These are phyloP conservation scores for Priceomyces haplophilus DNA, from an alignment of 805 yeast genomes.

Conservation along the genomic window DNA sequence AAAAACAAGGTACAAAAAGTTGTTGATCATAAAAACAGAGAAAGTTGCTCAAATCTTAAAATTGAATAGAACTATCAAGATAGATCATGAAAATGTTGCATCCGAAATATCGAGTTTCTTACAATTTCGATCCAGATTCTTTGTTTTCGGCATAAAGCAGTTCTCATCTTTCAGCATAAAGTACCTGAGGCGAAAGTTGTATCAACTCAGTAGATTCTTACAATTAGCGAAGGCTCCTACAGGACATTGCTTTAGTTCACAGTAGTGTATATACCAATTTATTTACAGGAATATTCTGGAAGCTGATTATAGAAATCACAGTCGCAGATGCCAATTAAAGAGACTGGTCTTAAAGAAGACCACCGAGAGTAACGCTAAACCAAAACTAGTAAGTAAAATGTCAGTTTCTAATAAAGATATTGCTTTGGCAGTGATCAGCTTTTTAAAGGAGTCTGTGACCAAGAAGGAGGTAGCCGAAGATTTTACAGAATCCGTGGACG, in stretches of 20 bases:
- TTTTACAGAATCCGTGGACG: constrained; percentile 83
- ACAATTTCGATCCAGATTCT: constrained; percentile 44
- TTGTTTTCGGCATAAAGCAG: constrained; percentile 35
- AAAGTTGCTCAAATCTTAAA: constrained; percentile 39
- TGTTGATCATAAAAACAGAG: constrained; percentile 39
- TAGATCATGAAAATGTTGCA: constrained; percentile 60
- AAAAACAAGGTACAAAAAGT: constrained; percentile 45
- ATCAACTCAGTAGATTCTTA: constrained; percentile 3
- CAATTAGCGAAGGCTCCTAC: background rate
- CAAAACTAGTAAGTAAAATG: constrained; percentile 24
- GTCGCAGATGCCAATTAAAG: background rate
- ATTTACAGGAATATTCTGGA: constrained; percentile 1
- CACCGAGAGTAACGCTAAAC: background rate
- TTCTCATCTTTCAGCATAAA: constrained; percentile 14
- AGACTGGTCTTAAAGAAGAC: background rate
- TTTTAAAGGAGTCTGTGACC: constrained; percentile 56
- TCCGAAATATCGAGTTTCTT: constrained; percentile 59
- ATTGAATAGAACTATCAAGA: constrained; percentile 46
- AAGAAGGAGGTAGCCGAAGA: constrained; percentile 71
- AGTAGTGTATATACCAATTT: background rate
- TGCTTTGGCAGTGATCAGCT: constrained; percentile 73
- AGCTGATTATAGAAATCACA: background rate
- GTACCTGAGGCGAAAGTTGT: constrained; percentile 2
- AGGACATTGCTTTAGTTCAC: too few species aligned
- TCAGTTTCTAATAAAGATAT: constrained; percentile 55